Conservation (phyloP, 2,329 filamentous ascomycete genomes). For the Hymenoscyphus salicellus region DNA sequence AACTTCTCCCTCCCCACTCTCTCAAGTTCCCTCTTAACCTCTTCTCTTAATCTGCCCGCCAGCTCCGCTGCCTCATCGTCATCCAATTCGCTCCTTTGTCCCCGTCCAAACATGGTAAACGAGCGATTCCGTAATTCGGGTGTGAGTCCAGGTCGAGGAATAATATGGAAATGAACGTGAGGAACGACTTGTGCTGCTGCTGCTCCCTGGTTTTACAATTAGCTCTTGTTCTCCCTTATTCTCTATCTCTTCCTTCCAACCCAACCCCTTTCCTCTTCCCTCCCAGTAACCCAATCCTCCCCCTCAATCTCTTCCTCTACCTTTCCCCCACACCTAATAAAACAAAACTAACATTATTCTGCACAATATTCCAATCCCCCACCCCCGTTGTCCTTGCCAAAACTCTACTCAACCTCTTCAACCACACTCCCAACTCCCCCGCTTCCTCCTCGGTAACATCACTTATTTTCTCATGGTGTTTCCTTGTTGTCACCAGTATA, state of each 20-base stretch:
- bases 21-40: constrained; percentile 47
- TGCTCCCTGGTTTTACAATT: constrained; percentile 49
- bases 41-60: constrained; percentile 52
- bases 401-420: constrained; percentile 70
- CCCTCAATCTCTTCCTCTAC: neutral
- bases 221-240: neutral
- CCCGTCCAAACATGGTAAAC: constrained; percentile 81
- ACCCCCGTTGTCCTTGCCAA: constrained; percentile 67
- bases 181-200: constrained; percentile 89
- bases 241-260: no score
- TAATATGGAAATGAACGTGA: constrained; percentile 92
- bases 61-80: constrained; percentile 67
- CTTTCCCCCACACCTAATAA: neutral
- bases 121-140: constrained; percentile 50
- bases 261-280: no score
- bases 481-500: constrained; percentile 74
- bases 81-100: constrained; percentile 69
- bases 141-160: constrained; percentile 69
- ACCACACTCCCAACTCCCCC: constrained; percentile 62
- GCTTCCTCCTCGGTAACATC: constrained; percentile 64
- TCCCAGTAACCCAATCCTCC: neutral
- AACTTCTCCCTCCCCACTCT: constrained; percentile 29
- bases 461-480: constrained; percentile 74
- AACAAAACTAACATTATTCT: constrained; percentile 70
- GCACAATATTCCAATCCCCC: constrained; percentile 90